Base-by-base conservation (phyloP, 2,329 filamentous ascomycete genomes). In the Xylaria sp. region DNA sequence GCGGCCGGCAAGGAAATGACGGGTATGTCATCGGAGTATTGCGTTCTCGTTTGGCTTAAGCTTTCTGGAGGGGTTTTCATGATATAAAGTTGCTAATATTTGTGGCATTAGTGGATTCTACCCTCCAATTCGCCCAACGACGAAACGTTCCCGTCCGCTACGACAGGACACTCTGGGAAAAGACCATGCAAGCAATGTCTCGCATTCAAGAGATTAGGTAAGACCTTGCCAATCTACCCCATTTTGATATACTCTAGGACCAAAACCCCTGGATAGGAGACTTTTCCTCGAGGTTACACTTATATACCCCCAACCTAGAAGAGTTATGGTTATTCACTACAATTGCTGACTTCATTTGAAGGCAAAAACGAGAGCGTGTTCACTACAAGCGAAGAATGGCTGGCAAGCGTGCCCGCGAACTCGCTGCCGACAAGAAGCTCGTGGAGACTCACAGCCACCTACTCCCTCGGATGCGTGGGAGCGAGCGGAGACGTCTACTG, bases 361-460 rank as follows among this genome's bases (percentile, higher is more conserved):
- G 69, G 63, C 82, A 88, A 67, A 89, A 90, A 79, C 88, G 96
- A 79, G 95, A 98, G 87, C 88, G 93, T 75, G 92, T 92, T 73
- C 97, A 98, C 84, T 98, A 97, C 86, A 94, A 93, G 88, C 91
- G 92, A 79, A 91, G 96, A 79, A 94, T 98, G 92, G 90, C 90
- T 61, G 94, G 94, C 81, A 97, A 97, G 84, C 91, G 92, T 83
- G 92, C 92, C 81, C 88, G 90, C 79, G 90, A 96, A 84, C 86
- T 93, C 72, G 92, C 91, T 76, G 85, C 87, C 72, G 93, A 97
- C 79, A 86, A 93, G 81, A 96, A 95, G 85, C 87, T 98, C 73
- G 94, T 99, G 60, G 91, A 91, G 75, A 90, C 96, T 85, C 95
- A 97, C 83, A 90, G 94, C 85, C 96, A 99, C 83, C 87, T 99